phyloP scores from a whole-genome alignment of 352 stramenopile species.

The Pythium phragmiticola region DNA sequence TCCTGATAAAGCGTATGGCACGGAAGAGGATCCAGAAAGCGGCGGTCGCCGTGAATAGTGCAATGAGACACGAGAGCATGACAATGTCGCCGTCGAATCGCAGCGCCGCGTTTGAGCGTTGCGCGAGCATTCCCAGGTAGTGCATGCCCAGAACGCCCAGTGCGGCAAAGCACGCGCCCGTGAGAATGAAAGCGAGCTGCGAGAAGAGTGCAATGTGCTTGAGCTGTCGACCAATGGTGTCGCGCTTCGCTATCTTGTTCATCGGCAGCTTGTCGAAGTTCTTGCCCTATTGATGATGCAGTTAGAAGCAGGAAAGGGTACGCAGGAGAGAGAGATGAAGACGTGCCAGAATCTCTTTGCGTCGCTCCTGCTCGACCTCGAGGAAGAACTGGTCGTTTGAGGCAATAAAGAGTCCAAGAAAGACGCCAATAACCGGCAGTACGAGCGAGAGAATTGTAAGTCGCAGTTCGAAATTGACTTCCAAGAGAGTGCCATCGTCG shows the following conservation, averaged over 20 bases:
- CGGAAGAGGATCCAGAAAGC: slow-evolving; percentile 77
- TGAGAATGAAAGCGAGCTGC: slow-evolving; percentile 42
- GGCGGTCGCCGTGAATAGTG: slow-evolving; percentile 54
- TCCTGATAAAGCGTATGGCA: slow-evolving; percentile 27
- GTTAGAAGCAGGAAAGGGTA: background rate
- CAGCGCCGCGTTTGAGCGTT: slow-evolving; percentile 50
- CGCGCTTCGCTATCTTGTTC: slow-evolving; percentile 33
- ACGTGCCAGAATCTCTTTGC: slow-evolving; percentile 44
- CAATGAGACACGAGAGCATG: slow-evolving; percentile 47
- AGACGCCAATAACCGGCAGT: slow-evolving; percentile 51
- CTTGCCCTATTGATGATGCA: slow-evolving; percentile 20
- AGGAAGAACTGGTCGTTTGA: slow-evolving; percentile 68
- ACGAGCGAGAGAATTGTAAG: slow-evolving; percentile 60
- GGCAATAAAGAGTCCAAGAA: slow-evolving; percentile 51
- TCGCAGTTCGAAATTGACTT: slow-evolving; percentile 52
- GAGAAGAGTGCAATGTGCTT: slow-evolving; percentile 17
- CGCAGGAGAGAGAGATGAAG: background rate
- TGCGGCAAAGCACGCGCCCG: slow-evolving; percentile 50
- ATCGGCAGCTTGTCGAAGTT: slow-evolving; percentile 42
- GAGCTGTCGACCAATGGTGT: slow-evolving; percentile 7
- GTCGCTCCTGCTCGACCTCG: slow-evolving; percentile 50
- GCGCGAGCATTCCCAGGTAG: slow-evolving; percentile 66
- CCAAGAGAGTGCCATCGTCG: slow-evolving; percentile 39
- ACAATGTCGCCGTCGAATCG: slow-evolving; percentile 40
- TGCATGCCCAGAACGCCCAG: slow-evolving; percentile 71